Base-by-base conservation (phyloP, 2,329 filamentous ascomycete genomes). In the Xylaria sp. region DNA sequence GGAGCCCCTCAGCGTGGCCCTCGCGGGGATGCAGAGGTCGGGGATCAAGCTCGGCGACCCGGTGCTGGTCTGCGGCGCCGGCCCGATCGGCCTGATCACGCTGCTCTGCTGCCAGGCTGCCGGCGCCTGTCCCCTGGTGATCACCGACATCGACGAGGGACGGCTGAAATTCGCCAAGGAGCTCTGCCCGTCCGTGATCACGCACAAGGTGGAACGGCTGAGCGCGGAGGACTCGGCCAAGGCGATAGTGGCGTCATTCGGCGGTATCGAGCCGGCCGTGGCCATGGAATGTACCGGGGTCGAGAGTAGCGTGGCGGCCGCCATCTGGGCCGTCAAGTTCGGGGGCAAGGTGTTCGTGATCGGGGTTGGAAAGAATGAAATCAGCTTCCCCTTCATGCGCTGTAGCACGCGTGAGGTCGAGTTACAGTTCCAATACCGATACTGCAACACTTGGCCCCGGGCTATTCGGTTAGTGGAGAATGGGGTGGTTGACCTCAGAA, bases 271-370 rank as follows among this genome's bases (percentile, higher is more conserved):
- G 75, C 92, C 93, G 0, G 83, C 87, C 17, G 78, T 96, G 48
- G 87, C 87, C 11, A 83, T 97, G 74, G 93, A 97, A 75, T 97
- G 93, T 78, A 97, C 94, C 0, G 94, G 94, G 46, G 91, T 96
- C 16, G 92, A 97, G 79, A 91, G 87, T 75, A 92, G 88, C 72
- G 89, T 97, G 67, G 85, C 86, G 5, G 82, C 90, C 22, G 91
- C 92, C 48, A 93, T 97, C 71, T 94, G 92, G 83, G 87, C 90
- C 8, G 85, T 89, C 71, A 95, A 93, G 76, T 97, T 97, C 68
- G 94, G 93, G 62, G 93, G 94, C 66, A 96, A 95, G 76, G 93
- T 97, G 49, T 97, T 97, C 70, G 89, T 97, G 60, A 95, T 97
- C 62, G 93, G 93, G 39, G 92, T 97, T 2, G 94, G 93, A 63